Base-by-base conservation (phyloP, 257 asterid species). In the Plantago major region DNA sequence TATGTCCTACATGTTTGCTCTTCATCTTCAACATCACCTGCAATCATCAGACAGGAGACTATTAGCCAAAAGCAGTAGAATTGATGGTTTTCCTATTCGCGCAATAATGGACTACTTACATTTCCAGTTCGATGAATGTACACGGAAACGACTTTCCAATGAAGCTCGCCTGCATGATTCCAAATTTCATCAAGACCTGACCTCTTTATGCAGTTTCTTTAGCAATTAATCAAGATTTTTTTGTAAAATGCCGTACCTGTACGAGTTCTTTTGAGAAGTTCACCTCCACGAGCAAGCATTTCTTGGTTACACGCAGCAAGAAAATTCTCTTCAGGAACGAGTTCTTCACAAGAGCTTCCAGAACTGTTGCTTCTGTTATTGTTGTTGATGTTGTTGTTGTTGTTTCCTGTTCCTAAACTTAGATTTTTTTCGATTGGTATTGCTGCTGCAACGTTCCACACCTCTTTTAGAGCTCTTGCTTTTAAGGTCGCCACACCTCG, bases 21-120 rank as follows among this genome's bases (percentile, higher is more conserved):
- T 93, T 93, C 99, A 93, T 93, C 81, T 89, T 93, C 82, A 93
- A 73, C 94, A 93, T 89, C 69, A 84, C 98, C 95, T 89, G 86
- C 69, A 72, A 11, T 62, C 28, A 4, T 3, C 42, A 9, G 55
- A 19, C 11, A 11, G 45, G 5, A 7, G 6, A 42, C 30, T 17
- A 19, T 52, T 46, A 53, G n/a, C 37, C 52, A 30, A 5, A 13
- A 11, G 37, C 11, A 46, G 12, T 49, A 50, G 40, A 43, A 9
- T 42, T 5, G 30, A 46, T n/a, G 17, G 11, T 13, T 42, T 42
- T 52, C 15, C 0, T 15, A 42, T 46, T 57, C 6, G 49, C 11
- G 38, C 18, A 42, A 10, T 9, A 28, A 2, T 17, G 49, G 11
- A 4, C 11, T 3, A 67, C 82, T 74, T 56, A 90, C 97, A 77